phyloP scores from a whole-genome alignment of 495 filamentous ascomycete genomes.

The Barbatosphaeria neglecta region DNA sequence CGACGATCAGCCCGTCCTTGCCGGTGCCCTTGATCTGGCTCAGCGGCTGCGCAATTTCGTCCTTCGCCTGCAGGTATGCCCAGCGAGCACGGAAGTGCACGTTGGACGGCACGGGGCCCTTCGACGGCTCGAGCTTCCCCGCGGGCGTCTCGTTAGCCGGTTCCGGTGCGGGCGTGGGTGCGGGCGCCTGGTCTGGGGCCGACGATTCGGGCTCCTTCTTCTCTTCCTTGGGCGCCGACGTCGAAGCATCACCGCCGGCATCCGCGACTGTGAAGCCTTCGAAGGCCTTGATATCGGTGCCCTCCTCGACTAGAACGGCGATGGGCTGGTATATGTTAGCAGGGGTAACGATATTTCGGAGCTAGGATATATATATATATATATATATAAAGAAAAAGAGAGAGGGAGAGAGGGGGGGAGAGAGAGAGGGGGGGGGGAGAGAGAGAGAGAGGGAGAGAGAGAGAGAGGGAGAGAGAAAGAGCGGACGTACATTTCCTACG shows the following conservation, averaged over 20 bases:
- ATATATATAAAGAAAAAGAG: no score
- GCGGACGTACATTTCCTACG: constrained; percentile 76
- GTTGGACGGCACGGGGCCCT: constrained; percentile 71
- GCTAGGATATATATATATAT: no score
- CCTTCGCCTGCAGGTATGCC: constrained; percentile 57
- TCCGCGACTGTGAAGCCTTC: constrained; percentile 78
- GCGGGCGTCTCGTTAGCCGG: constrained; percentile 62
- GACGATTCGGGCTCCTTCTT: constrained; percentile 40
- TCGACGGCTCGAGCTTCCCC: constrained; percentile 54
- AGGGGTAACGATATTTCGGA: no score
- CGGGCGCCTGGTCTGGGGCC: constrained; percentile 47
- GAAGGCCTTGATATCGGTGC: constrained; percentile 73
- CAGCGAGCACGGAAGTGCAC: constrained; percentile 59
- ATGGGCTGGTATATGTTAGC: constrained; percentile 63
- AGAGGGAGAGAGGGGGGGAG: constrained; percentile 7
- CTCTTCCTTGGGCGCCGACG: constrained; percentile 53
- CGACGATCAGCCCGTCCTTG: constrained; percentile 75
- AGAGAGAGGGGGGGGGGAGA: constrained; percentile 3
- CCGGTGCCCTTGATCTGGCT: constrained; percentile 80
- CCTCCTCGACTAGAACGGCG: constrained; percentile 87
- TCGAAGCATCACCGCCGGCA: constrained; percentile 70
- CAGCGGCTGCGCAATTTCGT: constrained; percentile 65
- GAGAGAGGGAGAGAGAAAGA: constrained; percentile 3
- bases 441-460: constrained; percentile 9
- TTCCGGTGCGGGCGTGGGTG: constrained; percentile 43